phyloP scores from a whole-genome alignment of 257 asterid species.

The Leonotis leonurus region DNA sequence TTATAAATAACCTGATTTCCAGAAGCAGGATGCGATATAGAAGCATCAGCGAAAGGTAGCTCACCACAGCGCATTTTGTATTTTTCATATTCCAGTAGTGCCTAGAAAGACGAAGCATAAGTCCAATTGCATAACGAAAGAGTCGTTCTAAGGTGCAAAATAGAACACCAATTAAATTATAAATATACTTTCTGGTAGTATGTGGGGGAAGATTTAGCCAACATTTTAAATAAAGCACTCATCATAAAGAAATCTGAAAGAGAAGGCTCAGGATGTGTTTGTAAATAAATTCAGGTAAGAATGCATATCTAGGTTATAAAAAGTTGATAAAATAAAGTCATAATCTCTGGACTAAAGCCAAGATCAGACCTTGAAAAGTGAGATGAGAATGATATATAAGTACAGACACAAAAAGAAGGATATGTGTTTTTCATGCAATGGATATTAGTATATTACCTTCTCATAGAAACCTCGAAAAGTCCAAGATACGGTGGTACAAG shows the following conservation, averaged over 20 bases:
- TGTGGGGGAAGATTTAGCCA: background rate
- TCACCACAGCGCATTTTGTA: constrained; percentile 82
- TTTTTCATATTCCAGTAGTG: constrained; percentile 81
- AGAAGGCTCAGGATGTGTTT: background rate
- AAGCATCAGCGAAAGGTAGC: constrained; percentile 74
- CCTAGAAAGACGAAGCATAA: constrained; percentile 37
- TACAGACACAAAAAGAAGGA: background rate
- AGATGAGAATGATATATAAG: no score
- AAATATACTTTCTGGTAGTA: background rate
- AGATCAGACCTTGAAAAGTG: no score
- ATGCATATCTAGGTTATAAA: no score
- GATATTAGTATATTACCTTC: constrained; percentile 63
- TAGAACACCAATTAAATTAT: background rate
- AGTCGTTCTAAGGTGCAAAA: background rate
- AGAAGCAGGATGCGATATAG: constrained; percentile 50
- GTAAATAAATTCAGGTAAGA: background rate
- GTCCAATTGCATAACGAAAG: constrained; percentile 13
- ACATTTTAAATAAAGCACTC: background rate
- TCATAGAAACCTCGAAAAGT: constrained; percentile 91
- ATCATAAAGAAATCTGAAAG: background rate
- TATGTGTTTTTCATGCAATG: constrained; percentile 7
- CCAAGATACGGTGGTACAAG: constrained; percentile 97
- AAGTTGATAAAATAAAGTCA: no score
- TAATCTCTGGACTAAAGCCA: no score
- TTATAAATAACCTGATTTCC: constrained; percentile 57